Evolutionary conservation across 1,139 yeast species (phyloP), one percentile per base, ranked within the genome.

Genomic region (Kurtzmaniella natalensis): DNA sequence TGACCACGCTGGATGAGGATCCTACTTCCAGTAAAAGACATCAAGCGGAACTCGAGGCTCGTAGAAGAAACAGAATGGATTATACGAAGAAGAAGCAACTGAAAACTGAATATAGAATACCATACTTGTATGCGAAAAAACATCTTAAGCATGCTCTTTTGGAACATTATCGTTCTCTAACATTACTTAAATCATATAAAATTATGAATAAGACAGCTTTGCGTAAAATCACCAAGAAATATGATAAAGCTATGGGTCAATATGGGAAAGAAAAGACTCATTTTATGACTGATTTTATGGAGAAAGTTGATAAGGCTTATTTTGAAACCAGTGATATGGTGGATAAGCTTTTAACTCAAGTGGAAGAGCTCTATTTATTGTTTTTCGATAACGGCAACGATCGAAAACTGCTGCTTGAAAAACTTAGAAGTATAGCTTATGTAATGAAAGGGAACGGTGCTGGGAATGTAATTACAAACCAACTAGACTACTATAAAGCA

Each of bases 201-300:
- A 70, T 80, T 29, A 59, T 89, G 45, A 92, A 92, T 56, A 70
- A 88, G 24, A 88, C 95, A 0, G 98, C 94, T 0, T 78, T 89
- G 48, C 72, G 96, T 37, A 92, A 92, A 50, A 80, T 92, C 50
- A 70, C 88, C 36, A 92, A 92, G 51, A 92, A 92, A 56, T 88
- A 76, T 52, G 98, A 92, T 59, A 92, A 92, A 49, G 67, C 81
- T 3, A 70, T 82, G 13, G 56, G 63, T 13, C 68, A 78, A 4
- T 46, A 63, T 2, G 59, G 78, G 14, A 65, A 80, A 19, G 37
- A 31, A 3, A 25, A 27, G 2, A 17, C 17, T 10, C 15, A 26
- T n/a, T 17, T 17, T n/a, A n/a, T 26, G 15, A 59, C 63, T 1
- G 47, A 54, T 2, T 88, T 81, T 50, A 73, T 86, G 81, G 70